Evolutionary conservation across 208 protist species (phyloP), one percentile per base, ranked within the genome.

Genomic region (Crithidia fasciculata): DNA sequence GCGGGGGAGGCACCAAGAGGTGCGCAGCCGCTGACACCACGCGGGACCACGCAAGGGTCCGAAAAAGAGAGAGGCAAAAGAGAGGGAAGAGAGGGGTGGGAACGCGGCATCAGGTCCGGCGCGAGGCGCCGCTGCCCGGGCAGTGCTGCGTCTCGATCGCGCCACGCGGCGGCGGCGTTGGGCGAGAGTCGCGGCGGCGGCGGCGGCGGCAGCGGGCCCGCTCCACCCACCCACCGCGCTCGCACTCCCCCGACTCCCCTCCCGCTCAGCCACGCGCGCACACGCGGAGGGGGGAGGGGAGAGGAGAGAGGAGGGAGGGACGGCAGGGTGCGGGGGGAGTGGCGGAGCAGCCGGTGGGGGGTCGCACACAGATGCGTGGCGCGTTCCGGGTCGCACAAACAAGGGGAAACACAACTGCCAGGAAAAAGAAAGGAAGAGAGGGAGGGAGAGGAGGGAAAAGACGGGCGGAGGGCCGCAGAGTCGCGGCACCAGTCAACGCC

Each of bases 71-170:
- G 28, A 28, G 28, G 28, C 28, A 28, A 28, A 28, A 28, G 28
- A 28, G 28, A 28, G 28, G 28, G 1, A 28, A 28, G 28, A 28
- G 28, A 28, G 28, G 28, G 28, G 28, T 28, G 2, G 45, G 63
- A 50, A 37, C 45, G 19, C 36, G 52, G 52, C 45, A 66, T 36
- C 72, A 28, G 7, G 28, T 59, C 56, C 63, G 39, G 61, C 4
- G 45, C 6, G 19, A 28, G 12, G 10, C 45, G 47, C 45, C 12
- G 36, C 19, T 44, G 59, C 53, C 53, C 40, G 45, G 52, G 15
- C 57, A 56, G 52, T 54, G 70, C 53, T 19, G 61, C 59, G 36
- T 61, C 70, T 75, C 70, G 19, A 75, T 69, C 64, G 44, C 55
- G 49, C 56, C 57, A 36, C 28, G 52, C 66, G 4, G 40, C 12